Base-by-base conservation (phyloP, 768 basidiomycete species). In the Cystobasidium onofrii region DNA sequence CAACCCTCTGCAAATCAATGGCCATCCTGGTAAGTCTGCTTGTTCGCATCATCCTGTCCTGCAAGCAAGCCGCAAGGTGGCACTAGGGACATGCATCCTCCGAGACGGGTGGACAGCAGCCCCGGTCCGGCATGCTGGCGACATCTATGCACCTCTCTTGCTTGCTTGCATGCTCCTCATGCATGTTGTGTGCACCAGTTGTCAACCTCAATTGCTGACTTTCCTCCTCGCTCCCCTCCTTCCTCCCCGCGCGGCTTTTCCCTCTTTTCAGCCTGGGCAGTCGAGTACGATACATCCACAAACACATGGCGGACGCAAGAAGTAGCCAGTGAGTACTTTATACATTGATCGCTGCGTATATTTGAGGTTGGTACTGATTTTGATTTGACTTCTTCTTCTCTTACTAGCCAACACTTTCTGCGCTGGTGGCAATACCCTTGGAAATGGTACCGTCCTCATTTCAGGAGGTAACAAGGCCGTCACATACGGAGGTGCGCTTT, bases 261-360 rank as follows among this genome's bases (percentile, higher is more conserved):
- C 46, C 46, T 50, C 3, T 50, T 20, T n/a, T 9, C 46, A 64
- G 82, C 82, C 25, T 83, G 82, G 82, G 82, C 81, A 13, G 78
- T 79, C 78, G 85, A 85, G 81, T 91, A 87, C 81, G 83, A 86
- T 10, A 79, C 89, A 27, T 82, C 81, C 25, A 82, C 84, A 1
- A 87, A 88, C 77, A 77, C 77, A 0, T 87, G 86, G 70, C 85
- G 88, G 17, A 77, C 89, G 0, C 88, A 91, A 88, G 88, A 92
- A 78, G 84, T 88, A 36, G 76, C 86, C 54, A 89, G 46, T 50
- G 46, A 50, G 46, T 50, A 15, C 10, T 12, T 50, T 17, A 15
- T 50, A 20, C 46, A 15, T 3, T 50, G 20, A 20, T 43, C 7
- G 41, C n/a, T n/a, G 39, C 6, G 7, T 39, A 50, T 7, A 50